These are phyloP conservation scores for Yarrowia divulgata DNA, from an alignment of 805 yeast genomes.

Conservation along the genomic window DNA sequence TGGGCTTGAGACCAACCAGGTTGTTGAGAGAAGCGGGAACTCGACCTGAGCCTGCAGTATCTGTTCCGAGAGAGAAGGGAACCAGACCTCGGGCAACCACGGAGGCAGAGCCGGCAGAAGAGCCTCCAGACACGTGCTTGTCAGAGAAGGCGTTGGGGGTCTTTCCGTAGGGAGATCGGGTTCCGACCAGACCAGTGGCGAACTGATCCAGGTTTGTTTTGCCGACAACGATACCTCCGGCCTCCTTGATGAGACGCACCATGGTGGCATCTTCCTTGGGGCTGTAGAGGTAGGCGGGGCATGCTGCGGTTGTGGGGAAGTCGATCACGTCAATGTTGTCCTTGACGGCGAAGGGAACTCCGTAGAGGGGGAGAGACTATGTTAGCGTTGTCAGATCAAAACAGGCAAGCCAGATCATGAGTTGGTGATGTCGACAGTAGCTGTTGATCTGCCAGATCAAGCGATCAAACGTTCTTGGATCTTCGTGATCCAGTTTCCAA, in stretches of 20 bases:
- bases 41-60: slow-evolving; percentile 97
- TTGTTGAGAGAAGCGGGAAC: slow-evolving; percentile 97
- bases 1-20: slow-evolving; percentile 89
- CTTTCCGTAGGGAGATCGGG: slow-evolving; percentile 92
- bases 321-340: slow-evolving; percentile 91
- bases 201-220: slow-evolving; percentile 96
- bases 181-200: slow-evolving; percentile 96
- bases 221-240: slow-evolving; percentile 93
- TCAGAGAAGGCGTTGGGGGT: slow-evolving; percentile 80
- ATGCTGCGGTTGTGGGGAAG: slow-evolving; percentile 90
- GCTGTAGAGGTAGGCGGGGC: slow-evolving; percentile 78
- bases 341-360: slow-evolving; percentile 94
- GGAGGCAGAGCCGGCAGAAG: slow-evolving; percentile 94
- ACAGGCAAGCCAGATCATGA: no score
- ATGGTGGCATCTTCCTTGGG: slow-evolving; percentile 79
- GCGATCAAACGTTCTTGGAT: no score
- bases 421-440: no score
- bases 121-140: slow-evolving; percentile 90
- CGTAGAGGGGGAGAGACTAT: slow-evolving; percentile 67
- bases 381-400: not conserved
- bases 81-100: slow-evolving; percentile 90
- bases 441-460: no score
- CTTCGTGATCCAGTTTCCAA: no score
- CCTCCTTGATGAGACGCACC: slow-evolving; percentile 72
- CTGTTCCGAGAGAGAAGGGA: slow-evolving; percentile 91